phyloP scores from a whole-genome alignment of 768 basidiomycete species.

The Kwoniella sp. region DNA sequence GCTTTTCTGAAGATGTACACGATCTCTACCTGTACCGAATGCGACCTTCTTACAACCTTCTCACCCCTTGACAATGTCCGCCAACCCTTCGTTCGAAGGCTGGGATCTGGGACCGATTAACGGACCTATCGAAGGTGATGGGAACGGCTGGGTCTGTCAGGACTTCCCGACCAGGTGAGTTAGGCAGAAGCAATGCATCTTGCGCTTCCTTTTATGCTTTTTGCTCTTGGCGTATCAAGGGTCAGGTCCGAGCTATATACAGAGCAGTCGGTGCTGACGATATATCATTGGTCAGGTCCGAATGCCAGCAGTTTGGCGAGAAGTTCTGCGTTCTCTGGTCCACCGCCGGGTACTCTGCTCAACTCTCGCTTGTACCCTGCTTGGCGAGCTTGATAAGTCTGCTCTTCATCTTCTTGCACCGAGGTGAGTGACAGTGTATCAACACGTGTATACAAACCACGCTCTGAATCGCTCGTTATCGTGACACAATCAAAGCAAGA shows the following conservation, averaged over 20 bases:
- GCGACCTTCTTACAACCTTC: conserved; percentile 41
- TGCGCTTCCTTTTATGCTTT: too few species aligned
- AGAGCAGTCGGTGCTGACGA: conserved; percentile 1
- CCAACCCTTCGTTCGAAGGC: conserved; percentile 4
- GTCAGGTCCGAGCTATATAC: not conserved
- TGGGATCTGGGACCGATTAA: conserved; percentile 18
- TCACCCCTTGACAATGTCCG: conserved; percentile 25
- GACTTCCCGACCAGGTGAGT: conserved; percentile 50
- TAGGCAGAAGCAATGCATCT: too few species aligned
- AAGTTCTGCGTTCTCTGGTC: conserved; percentile 51
- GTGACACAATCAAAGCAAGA: not conserved
- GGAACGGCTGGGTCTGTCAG: conserved; percentile 48
- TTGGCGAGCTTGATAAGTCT: conserved; percentile 45
- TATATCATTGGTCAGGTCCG: conserved; percentile 32
- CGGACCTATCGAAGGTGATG: conserved; percentile 32
- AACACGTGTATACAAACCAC: too few species aligned
- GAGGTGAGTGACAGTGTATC: conserved; percentile 47
- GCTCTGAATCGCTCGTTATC: too few species aligned
- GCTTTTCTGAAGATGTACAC: conserved; percentile 46
- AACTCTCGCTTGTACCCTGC: conserved; percentile 53
- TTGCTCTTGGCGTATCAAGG: too few species aligned
- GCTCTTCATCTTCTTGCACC: conserved; percentile 52
- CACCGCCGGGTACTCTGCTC: conserved; percentile 52
- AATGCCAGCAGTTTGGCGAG: conserved; percentile 52
- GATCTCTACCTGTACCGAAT: conserved; percentile 36